A percentile compares a stretch with the other conserved stretches of the same genome.
Conservation (phyloP, 176 grass and related monocot genomes). For the Alloteropsis semialata region DNA sequence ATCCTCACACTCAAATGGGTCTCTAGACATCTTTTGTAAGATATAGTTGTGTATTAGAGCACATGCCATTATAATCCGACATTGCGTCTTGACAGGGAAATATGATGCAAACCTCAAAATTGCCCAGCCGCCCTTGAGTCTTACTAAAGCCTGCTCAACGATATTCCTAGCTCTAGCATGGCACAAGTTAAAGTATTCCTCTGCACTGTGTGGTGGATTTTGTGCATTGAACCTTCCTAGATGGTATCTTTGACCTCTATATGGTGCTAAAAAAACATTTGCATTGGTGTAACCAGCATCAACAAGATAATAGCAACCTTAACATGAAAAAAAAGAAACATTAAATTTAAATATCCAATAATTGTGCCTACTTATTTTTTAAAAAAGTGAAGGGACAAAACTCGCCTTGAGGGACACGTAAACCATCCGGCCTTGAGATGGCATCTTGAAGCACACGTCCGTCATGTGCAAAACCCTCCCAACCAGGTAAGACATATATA, state of each 20-base stretch:
- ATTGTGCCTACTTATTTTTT: no score
- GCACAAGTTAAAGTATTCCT: neutral
- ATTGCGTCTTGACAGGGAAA: neutral
- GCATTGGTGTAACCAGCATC: no score
- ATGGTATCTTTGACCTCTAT: neutral
- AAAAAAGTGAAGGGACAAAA: neutral
- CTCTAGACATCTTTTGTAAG: no score
- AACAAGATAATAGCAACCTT: no score
- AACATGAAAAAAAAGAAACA: no score
- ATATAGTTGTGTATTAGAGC: neutral
- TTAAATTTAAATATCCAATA: no score
- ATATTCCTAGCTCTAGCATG: neutral
- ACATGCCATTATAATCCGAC: neutral
- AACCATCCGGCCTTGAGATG: neutral
- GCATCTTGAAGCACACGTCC: no score
- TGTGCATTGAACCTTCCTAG: neutral
- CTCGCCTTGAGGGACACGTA: neutral
- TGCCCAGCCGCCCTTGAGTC: neutral
- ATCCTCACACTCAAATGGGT: no score
- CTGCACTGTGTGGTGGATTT: neutral
- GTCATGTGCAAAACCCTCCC: no score
- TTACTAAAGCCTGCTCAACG: neutral
- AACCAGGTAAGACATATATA: neutral
- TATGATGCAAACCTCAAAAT: neutral
- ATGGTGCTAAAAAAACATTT: no score